phyloP scores from a whole-genome alignment of 23 red algal species.

The Gracilariopsis chorda region DNA sequence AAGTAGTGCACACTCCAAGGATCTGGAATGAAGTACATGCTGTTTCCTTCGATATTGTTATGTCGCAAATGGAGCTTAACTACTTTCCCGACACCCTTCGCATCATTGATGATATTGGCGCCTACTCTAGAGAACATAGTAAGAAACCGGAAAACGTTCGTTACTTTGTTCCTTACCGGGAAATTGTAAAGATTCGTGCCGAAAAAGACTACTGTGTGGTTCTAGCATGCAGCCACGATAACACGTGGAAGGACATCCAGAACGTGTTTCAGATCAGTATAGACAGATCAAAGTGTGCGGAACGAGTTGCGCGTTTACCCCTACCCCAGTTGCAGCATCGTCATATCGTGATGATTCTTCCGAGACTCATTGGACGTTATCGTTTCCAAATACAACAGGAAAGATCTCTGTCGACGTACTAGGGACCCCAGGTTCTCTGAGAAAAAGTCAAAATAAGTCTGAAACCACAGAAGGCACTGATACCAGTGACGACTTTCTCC shows the following conservation, averaged over 20 bases:
- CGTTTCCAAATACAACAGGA: conserved; percentile 15
- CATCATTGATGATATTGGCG: conserved; percentile 31
- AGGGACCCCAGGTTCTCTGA: not conserved
- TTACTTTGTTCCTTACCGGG: conserved; percentile 53
- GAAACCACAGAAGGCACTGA: not conserved
- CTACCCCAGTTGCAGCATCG: conserved; percentile 12
- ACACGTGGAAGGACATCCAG: conserved; percentile 50
- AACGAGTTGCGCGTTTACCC: not conserved
- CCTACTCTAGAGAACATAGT: not conserved
- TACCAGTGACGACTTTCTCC: not conserved
- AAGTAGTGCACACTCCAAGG: conserved; percentile 23
- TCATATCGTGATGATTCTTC: conserved; percentile 1
- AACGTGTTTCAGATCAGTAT: conserved; percentile 2
- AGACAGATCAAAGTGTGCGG: conserved; percentile 21
- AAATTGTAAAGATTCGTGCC: conserved; percentile 31
- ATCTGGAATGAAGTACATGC: conserved; percentile 52
- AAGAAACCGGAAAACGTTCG: conserved; percentile 22
- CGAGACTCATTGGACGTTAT: conserved; percentile 26
- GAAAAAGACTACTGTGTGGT: conserved; percentile 25
- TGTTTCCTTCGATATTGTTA: conserved; percentile 13
- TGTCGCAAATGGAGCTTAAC: not conserved
- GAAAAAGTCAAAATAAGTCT: not conserved
- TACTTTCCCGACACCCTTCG: conserved; percentile 41
- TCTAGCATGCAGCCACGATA: conserved; percentile 53
- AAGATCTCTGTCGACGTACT: not conserved